Conservation (phyloP, 148 eudicot species). For the Heliamphora exappendiculata region DNA sequence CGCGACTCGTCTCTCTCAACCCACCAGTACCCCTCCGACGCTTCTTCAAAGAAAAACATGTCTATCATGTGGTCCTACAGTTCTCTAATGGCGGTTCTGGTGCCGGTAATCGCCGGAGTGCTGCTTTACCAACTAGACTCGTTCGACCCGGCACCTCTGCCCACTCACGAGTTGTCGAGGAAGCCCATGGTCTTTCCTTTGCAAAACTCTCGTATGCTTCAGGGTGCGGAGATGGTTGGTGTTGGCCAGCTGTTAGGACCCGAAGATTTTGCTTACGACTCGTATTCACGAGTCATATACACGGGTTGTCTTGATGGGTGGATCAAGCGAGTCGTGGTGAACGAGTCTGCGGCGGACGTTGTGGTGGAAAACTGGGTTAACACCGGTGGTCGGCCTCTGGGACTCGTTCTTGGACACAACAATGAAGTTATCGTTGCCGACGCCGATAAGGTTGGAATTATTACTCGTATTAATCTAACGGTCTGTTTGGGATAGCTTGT, state of each 20-base stretch:
- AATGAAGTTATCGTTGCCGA: constrained; percentile 60
- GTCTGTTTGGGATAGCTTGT: too few relatives aligned
- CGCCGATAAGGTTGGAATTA: constrained; percentile 50
- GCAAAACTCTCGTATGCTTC: constrained; percentile 29
- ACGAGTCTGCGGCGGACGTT: constrained; percentile 24
- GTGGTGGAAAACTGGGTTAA: constrained; percentile 60
- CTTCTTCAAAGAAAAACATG: background rate
- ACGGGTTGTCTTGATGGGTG: constrained; percentile 66
- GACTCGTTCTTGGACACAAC: constrained; percentile 41
- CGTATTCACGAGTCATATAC: constrained; percentile 29
- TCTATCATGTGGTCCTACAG: constrained; percentile 8
- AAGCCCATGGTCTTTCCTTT: constrained; percentile 15
- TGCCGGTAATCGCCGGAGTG: constrained; percentile 22
- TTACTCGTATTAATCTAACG: too few relatives aligned
- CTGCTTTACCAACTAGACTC: constrained; percentile 40
- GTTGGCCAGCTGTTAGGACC: constrained; percentile 39
- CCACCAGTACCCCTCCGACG: background rate
- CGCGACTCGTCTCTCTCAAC: background rate
- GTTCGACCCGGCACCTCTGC: constrained; percentile 44
- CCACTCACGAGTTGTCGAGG: constrained; percentile 32
- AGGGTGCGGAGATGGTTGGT: constrained; percentile 37
- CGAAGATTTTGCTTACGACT: constrained; percentile 58
- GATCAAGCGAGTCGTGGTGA: constrained; percentile 45
- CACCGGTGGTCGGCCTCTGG: constrained; percentile 75
- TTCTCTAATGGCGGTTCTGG: constrained; percentile 9